Base-by-base conservation (phyloP, 2,329 filamentous ascomycete genomes). In the Coniosporium tulheliwenetii region DNA sequence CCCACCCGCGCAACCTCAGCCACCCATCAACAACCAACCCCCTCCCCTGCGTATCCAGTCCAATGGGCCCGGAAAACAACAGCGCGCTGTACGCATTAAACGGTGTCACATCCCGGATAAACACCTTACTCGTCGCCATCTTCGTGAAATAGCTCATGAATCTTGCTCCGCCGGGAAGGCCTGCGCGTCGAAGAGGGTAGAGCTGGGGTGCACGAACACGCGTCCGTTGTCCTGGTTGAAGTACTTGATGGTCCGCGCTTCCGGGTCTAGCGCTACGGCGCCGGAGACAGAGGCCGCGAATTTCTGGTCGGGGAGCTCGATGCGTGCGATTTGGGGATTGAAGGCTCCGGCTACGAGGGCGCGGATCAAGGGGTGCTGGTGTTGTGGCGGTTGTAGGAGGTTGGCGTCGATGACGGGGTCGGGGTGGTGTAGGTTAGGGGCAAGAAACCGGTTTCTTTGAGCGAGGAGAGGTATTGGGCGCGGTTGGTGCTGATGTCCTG, bases 231-330 rank as follows among this genome's bases (percentile, higher is more conserved):
- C 82, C 53, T 84, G 36, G 49, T 82, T 85, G 61, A 85, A 96
- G 64, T 87, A 98, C 57, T 86, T 91, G 62, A 98, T 95, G 2
- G 81, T 84, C 40, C 79, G 73, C 4, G 89, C 89, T 60, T 96
- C 89, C 0, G 89, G 89, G 55, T 98, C 91, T 5, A 95, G 70
- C 57, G 91, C 89, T 1, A 96, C 84, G 0, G 91, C 85, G 7
- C 91, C 91, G 1, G 85, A 84, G 47, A 93, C 75, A 2, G 84
- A 85, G 31, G 79, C 77, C 10, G 84, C 83, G 59, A 93, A 98
- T 60, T 95, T 96, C 66, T 93, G 93, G 62, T 94, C 85, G 0
- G 91, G 91, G 50, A 95, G 85, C 48, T 86, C 81, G 55, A 98
- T 94, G 40, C 87, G 77, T 10, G 86, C 86, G 47, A 95, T 77